Percentiles rank a stretch among this genome's conserved stretches.
Evolutionary conservation across 345 rosid genomes (phyloP).

Genomic region (Crucihimalaya himalaica): DNA sequence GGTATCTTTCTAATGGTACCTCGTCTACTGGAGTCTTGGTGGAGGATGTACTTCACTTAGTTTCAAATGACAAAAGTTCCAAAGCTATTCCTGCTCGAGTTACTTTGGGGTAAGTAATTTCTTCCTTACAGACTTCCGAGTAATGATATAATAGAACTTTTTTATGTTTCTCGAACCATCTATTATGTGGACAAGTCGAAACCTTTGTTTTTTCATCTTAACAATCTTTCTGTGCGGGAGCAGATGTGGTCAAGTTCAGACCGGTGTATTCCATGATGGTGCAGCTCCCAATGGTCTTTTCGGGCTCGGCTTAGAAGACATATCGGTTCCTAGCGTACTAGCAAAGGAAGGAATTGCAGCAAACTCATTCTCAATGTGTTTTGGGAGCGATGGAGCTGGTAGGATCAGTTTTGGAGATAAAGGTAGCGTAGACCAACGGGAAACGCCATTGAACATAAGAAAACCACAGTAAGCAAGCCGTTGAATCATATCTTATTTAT

Average conservation of each 20-base stretch:
- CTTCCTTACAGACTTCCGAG: slow-evolving; percentile 41
- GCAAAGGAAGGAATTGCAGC: slow-evolving; percentile 64
- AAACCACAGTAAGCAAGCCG: slow-evolving; percentile 57
- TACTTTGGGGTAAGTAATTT: slow-evolving; percentile 58
- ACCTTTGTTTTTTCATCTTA: neutral
- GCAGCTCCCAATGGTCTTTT: slow-evolving; percentile 98
- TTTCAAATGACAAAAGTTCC: slow-evolving; percentile 43
- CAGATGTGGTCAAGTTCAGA: slow-evolving; percentile 88
- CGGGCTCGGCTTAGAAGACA: slow-evolving; percentile 82
- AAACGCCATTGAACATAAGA: slow-evolving; percentile 77
- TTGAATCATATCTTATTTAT: slow-evolving; percentile 6
- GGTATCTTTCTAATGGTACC: slow-evolving; percentile 73
- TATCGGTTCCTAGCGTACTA: slow-evolving; percentile 88
- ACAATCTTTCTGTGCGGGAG: slow-evolving; percentile 26
- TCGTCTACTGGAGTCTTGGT: slow-evolving; percentile 68
- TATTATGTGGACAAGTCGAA: neutral
- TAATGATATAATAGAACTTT: neutral
- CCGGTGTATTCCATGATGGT: slow-evolving; percentile 80
- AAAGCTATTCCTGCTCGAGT: slow-evolving; percentile 53
- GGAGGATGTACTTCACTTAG: slow-evolving; percentile 70
- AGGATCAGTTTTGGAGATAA: slow-evolving; percentile 93
- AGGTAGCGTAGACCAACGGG: slow-evolving; percentile 78
- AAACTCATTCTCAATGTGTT: slow-evolving; percentile 98
- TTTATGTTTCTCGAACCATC: neutral
- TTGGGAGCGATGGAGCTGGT: slow-evolving; percentile 65